A percentile compares a stretch with the other conserved stretches of the same genome.
phyloP scores from a whole-genome alignment of 2,329 filamentous ascomycete species.

The Albophoma yamanashiensis region DNA sequence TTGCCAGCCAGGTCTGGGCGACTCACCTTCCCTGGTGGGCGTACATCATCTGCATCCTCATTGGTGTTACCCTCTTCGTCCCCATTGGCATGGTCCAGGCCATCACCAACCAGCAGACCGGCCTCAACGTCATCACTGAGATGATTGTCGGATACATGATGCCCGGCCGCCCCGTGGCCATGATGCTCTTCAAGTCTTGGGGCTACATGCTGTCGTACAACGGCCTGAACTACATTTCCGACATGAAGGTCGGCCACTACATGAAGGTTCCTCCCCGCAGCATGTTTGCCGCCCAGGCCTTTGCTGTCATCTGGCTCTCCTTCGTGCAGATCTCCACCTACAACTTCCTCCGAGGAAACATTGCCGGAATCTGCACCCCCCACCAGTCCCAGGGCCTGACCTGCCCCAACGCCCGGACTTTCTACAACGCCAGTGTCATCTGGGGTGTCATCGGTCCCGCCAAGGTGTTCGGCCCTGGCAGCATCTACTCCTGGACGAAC shows the following conservation, averaged over 20 bases:
- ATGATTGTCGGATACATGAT: conserved; percentile 38
- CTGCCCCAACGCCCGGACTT: conserved; percentile 46
- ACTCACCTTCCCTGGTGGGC: conserved; percentile 35
- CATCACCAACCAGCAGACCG: conserved; percentile 37
- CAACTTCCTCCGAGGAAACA: conserved; percentile 33
- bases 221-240: conserved; percentile 33
- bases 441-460: conserved; percentile 47
- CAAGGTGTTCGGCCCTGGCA: conserved; percentile 22
- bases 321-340: conserved; percentile 25
- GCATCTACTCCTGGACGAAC: conserved; percentile 36
- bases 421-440: conserved; percentile 49
- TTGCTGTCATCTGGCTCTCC: conserved; percentile 28
- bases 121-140: conserved; percentile 37
- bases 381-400: conserved; percentile 39
- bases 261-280: conserved; percentile 42
- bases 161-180: conserved; percentile 34
- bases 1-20: conserved; percentile 21
- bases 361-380: conserved; percentile 39
- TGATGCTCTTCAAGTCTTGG: conserved; percentile 39
- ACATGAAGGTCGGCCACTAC: conserved; percentile 41
- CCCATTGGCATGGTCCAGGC: conserved; percentile 35
- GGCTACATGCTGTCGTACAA: conserved; percentile 35
- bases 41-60: conserved; percentile 26
- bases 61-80: conserved; percentile 28
- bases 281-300: conserved; percentile 34